phyloP scores from a whole-genome alignment of 371 early-diverging fungal genomes.

The Mucor sp. region DNA sequence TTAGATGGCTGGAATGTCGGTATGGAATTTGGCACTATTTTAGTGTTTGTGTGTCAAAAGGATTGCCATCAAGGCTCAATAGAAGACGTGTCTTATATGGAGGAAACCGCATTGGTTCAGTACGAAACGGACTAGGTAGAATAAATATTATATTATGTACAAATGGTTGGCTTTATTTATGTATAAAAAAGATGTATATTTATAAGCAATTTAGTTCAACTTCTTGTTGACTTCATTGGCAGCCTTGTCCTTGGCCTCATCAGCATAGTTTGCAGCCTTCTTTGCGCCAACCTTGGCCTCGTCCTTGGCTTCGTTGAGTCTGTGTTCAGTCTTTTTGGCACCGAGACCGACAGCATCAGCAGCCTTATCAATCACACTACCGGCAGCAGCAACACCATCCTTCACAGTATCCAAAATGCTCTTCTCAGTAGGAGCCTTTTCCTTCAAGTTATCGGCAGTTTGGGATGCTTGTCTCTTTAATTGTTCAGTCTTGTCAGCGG shows the following conservation, averaged over 20 bases:
- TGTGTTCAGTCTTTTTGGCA: conserved; percentile 22
- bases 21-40: conserved; percentile 92
- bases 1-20: conserved; percentile 71
- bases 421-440: conserved; percentile 16
- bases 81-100: conserved; percentile 54
- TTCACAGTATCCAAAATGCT: conserved; percentile 20
- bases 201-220: conserved; percentile 4
- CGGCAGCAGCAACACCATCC: conserved; percentile 23
- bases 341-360: conserved; percentile 27
- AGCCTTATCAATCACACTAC: conserved; percentile 22
- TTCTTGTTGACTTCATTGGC: conserved; percentile 14
- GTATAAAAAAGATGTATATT: not conserved
- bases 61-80: conserved; percentile 69
- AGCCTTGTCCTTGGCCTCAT: conserved; percentile 20
- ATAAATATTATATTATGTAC: not conserved
- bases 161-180: not conserved
- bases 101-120: conserved; percentile 71
- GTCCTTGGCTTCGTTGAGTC: conserved; percentile 20
- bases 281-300: conserved; percentile 18
- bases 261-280: conserved; percentile 11
- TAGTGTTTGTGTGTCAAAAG: conserved; percentile 80
- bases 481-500: conserved; percentile 9
- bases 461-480: conserved; percentile 12
- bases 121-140: conserved; percentile 59
- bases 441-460: conserved; percentile 2